Base-by-base conservation (phyloP, 352 stramenopile species). In the Phytophthora fragariaefolia region DNA sequence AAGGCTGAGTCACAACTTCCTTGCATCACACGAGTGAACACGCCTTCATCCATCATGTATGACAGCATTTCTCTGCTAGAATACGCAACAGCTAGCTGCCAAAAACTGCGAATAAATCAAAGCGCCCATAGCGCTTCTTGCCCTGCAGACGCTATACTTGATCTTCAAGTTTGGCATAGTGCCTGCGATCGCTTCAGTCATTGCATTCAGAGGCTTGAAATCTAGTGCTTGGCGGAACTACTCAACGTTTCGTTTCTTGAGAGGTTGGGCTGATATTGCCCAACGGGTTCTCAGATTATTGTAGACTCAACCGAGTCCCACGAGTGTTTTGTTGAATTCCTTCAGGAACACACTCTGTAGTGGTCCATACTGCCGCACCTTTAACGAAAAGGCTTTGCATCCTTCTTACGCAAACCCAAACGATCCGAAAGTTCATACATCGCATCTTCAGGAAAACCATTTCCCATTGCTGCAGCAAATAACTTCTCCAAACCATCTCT, bases 61-160 rank as follows among this genome's bases (percentile, higher is more conserved):
- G 47, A 60, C 4, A 66, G 42, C 17, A 66, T 54, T 36, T 77
- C 51, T 23, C 63, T 51, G 12, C 50, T 58, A 0, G 60, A 55
- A 4, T 58, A 1, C 15, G 57, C 24, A 1, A 71, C 46, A 0
- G 23, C 32, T n/a, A 76, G 56, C 15, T 69, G 56, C 57, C 55
- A 72, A 34, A 69, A 76, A 12, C 62, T 64, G 18, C 64, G 51
- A 24, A 71, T 63, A 72, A 58, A 28, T 72, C 62, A 22, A 67
- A 59, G n/a, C 46, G 51, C 4, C 46, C 53, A 7, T 63, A 63
- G 13, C 28, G 34, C 20, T 63, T 52, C 18, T 49, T 54, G 10
- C 30, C 51, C 28, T 28, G 15, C 6, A 54, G 17, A 2, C 40
- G 26, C 13, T 73, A 40, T n/a, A 60, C 5, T 50, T 54, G n/a